Conservation (phyloP, 495 filamentous ascomycete genomes). For the Aspergillus egyptiacus region DNA sequence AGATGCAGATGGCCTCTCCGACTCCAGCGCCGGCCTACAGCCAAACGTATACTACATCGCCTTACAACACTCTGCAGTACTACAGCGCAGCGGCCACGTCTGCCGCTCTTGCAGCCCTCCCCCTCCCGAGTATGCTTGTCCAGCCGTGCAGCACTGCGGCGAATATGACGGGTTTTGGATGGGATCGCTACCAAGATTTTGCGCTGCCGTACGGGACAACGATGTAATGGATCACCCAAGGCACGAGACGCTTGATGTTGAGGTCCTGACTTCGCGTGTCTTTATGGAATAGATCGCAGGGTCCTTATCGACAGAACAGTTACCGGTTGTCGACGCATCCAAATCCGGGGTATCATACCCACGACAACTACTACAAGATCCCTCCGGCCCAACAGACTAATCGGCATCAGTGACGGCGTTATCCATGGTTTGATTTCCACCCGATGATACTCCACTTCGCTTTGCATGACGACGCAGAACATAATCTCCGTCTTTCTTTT, state of each 20-base stretch:
- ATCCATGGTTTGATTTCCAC: conserved; percentile 38
- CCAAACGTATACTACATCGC: conserved; percentile 68
- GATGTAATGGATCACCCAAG: conserved; percentile 42
- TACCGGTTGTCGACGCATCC: conserved; percentile 11
- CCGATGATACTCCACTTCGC: conserved; percentile 46
- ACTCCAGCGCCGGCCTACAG: conserved; percentile 62
- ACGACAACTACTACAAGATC: conserved; percentile 29
- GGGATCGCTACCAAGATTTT: conserved; percentile 60
- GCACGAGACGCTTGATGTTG: conserved; percentile 23
- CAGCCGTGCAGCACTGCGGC: conserved; percentile 69
- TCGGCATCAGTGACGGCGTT: conserved; percentile 50
- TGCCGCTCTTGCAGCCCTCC: conserved; percentile 61
- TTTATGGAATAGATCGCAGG: conserved; percentile 24
- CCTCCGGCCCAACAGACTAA: conserved; percentile 30
- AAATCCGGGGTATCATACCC: conserved; percentile 19
- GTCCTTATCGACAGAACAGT: conserved; percentile 16
- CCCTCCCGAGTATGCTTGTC: conserved; percentile 84
- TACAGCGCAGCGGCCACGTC: conserved; percentile 60
- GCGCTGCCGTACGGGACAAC: conserved; percentile 54
- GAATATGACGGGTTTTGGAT: conserved; percentile 67
- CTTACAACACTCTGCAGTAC: conserved; percentile 60
- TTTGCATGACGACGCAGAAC: conserved; percentile 33
- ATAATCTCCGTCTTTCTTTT: conserved; percentile 29
- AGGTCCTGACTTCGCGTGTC: conserved; percentile 25
- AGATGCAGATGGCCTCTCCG: conserved; percentile 64